Base-by-base conservation (phyloP, 805 yeast species). In the Saccharomycopsis malanga region DNA sequence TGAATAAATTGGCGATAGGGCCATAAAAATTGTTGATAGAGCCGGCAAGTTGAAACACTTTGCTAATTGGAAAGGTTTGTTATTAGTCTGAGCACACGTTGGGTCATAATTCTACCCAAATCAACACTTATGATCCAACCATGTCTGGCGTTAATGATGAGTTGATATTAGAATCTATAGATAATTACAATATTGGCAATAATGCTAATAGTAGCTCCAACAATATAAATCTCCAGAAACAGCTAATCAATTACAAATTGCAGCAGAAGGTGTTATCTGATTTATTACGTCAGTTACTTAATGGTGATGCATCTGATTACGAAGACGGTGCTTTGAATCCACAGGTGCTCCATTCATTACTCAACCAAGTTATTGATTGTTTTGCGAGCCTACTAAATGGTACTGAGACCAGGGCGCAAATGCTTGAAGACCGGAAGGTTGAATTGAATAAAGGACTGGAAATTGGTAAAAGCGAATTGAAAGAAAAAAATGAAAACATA, bases 221-320 rank as follows among this genome's bases (percentile, higher is more conserved):
- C 14, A 23, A 35, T 2, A 9, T 6, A 14, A 35, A 17, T 27
- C 23, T 48, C 7, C 40, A 48, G 41, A 48, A 48, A 30, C 48
- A 48, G 36, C 24, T 48, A 17, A 32, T 43, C 14, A 48, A 43
- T 25, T 48, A 48, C 42, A 48, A 48, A 29, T 39, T 48, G 12
- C 47, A 44, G 21, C 48, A 48, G 12, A 48, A 43, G 30, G 29
- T 44, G 4, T 24, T 48, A 9, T 39, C 44, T n/a, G 47, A 43
- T 32, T 29, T 48, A 14, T 25, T 48, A 14, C 39, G 51, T 3
- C 38, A 48, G 24, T 39, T 48, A n/a, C 30, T 48, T 17, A 32
- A 18, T 38, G 45, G 48, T 17, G 46, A 43, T 17, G 41, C 22
- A 7, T n/a, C 12, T 23, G 48, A 44, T 6, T 34, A 42, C 23